A percentile compares a stretch with the other conserved stretches of the same genome.
phyloP scores from a whole-genome alignment of 2,329 filamentous ascomycete genomes.

The Alternaria solani region DNA sequence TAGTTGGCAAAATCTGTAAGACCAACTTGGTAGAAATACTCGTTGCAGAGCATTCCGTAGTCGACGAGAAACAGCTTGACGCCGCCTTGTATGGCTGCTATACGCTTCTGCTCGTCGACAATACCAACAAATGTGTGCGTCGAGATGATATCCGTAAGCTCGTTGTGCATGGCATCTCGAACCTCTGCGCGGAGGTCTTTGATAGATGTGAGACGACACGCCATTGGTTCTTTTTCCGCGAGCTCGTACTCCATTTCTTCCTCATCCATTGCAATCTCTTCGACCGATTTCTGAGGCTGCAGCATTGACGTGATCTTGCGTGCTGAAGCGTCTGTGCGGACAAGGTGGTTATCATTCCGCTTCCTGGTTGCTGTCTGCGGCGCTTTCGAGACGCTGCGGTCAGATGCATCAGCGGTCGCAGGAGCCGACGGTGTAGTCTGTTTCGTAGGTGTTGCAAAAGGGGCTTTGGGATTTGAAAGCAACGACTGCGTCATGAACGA shows the following conservation, averaged over 20 bases:
- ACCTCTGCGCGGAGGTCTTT: slow-evolving; percentile 84
- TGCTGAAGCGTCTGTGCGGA: slow-evolving; percentile 86
- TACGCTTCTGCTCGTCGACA: slow-evolving; percentile 83
- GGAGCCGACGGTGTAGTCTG: slow-evolving; percentile 39
- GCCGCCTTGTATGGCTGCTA: slow-evolving; percentile 92
- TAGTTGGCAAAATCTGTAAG: slow-evolving; percentile 97
- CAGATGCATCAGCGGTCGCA: slow-evolving; percentile 30
- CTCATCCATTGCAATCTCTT: slow-evolving; percentile 37
- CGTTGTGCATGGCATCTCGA: slow-evolving; percentile 81
- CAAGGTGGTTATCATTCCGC: slow-evolving; percentile 83
- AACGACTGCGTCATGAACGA: slow-evolving; percentile 95
- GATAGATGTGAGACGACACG: slow-evolving; percentile 81
- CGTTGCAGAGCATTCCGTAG: slow-evolving; percentile 83
- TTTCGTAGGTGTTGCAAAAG: slow-evolving; percentile 53
- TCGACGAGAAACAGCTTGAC: slow-evolving; percentile 93
- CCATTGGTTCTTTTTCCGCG: slow-evolving; percentile 71
- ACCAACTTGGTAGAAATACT: slow-evolving; percentile 95
- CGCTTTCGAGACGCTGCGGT: slow-evolving; percentile 41
- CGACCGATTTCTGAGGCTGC: slow-evolving; percentile 59
- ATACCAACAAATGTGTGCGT: slow-evolving; percentile 93
- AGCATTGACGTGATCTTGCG: slow-evolving; percentile 99
- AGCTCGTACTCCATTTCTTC: slow-evolving; percentile 74
- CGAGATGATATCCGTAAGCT: slow-evolving; percentile 85
- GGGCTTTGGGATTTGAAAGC: slow-evolving; percentile 57
- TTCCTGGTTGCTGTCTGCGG: slow-evolving; percentile 40